Evolutionary conservation across 164 flowering plant species (phyloP), one percentile per base, ranked within the genome.

Genomic region (Piper longum): DNA sequence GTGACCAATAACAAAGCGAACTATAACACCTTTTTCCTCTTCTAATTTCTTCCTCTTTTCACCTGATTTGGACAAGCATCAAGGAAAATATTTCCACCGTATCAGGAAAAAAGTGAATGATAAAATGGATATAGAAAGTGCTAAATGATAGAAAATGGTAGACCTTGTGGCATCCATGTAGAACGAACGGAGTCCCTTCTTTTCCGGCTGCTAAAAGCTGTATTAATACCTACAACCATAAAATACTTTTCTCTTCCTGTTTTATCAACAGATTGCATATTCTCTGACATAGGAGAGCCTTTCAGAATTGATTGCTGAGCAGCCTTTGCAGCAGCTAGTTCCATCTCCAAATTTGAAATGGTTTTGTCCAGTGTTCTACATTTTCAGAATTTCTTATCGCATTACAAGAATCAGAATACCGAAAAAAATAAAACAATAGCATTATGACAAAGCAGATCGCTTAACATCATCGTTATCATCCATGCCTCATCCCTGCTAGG

Each of bases 141-240:
- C 36, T 13, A 4, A 36, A 36, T 54, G 56, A n/a, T 45, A 18
- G 55, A 58, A 41, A n/a, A 68, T 5, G 39, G 11, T 19, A 69
- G 59, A 90, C 99, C 99, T 83, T 79, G 89, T 44, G 87, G 96
- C 95, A 93, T 86, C 99, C 99, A 93, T 17, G 99, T 90, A 17
- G 90, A 83, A 66, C 99, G 96, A 67, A 93, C 87, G 13, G 99
- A 93, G 72, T 93, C 99, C 75, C 99, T 80, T 60, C 99, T 78
- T 73, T 93, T 93, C 56, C 99, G 78, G 73, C 99, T 90, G 77
- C 97, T 93, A 74, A 93, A 92, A 66, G 98, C 98, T 61, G 97
- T 89, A 72, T 92, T 92, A 51, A 93, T 78, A 56, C 98, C 98
- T 26, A 93, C 64, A 42, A 93, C 97, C 99, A 93, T 90, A 51